phyloP scores from a whole-genome alignment of 768 basidiomycete genomes.

The Daedalea quercina region DNA sequence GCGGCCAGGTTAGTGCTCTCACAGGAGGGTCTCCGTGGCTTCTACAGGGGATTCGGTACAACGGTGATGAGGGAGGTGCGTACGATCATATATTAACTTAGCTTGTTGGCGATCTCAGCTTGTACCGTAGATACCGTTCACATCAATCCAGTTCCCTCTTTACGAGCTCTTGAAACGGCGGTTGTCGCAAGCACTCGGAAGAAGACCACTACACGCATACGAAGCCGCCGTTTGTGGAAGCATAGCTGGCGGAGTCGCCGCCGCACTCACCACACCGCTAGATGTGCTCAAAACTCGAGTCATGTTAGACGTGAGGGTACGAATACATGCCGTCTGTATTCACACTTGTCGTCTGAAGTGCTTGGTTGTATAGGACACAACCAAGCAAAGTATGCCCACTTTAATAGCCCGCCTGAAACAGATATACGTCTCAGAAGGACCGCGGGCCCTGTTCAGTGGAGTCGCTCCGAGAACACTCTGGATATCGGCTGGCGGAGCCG shows the following conservation, averaged over 20 bases:
- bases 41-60: conserved; percentile 83
- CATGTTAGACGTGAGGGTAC: conserved; percentile 86
- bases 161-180: conserved; percentile 82
- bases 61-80: conserved; percentile 66
- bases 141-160: conserved; percentile 90
- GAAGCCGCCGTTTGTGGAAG: conserved; percentile 88
- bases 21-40: conserved; percentile 65
- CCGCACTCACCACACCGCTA: conserved; percentile 86
- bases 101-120: background rate
- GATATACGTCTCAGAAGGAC: conserved; percentile 72
- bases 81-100: background rate
- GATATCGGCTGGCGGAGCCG: conserved; percentile 95
- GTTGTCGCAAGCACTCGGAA: conserved; percentile 46
- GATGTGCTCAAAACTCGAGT: conserved; percentile 96
- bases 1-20: conserved; percentile 50
- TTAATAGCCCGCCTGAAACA: conserved; percentile 47
- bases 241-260: conserved; percentile 85
- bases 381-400: conserved; percentile 45
- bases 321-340: conserved; percentile 15
- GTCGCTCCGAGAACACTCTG: conserved; percentile 88
- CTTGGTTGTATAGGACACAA: conserved; percentile 34
- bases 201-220: conserved; percentile 56
- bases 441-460: conserved; percentile 74
- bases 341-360: background rate
- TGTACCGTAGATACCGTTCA: conserved; percentile 79